These are phyloP conservation scores for Hibiscus tridactylites DNA, from an alignment of 345 rosid genomes.

Conservation along the genomic window DNA sequence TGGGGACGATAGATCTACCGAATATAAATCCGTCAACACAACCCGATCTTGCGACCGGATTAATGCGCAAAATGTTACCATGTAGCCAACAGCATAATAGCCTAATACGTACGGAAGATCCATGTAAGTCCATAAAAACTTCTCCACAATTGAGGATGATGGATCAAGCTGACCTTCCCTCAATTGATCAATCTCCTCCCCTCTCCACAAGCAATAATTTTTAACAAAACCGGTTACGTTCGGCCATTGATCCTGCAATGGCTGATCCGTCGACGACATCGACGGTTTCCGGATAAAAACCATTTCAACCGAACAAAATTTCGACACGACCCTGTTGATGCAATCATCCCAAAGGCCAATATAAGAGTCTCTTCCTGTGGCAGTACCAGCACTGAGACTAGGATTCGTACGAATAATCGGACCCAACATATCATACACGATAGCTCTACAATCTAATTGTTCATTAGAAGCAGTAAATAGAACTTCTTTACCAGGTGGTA, in stretches of 20 bases:
- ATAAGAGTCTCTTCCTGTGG: conserved; percentile 66
- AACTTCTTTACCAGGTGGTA: conserved; percentile 76
- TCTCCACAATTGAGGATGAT: conserved; percentile 54
- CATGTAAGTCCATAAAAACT: conserved; percentile 74
- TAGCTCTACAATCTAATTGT: conserved; percentile 58
- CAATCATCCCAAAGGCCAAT: conserved; percentile 89
- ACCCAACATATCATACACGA: conserved; percentile 53
- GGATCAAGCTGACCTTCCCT: conserved; percentile 64
- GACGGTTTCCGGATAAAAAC: conserved; percentile 47
- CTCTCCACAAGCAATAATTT: conserved; percentile 86
- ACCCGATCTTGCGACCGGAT: conserved; percentile 60
- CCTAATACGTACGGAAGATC: conserved; percentile 87
- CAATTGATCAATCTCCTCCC: conserved; percentile 64
- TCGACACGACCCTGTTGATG: conserved; percentile 64
- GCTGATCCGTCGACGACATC: neutral
- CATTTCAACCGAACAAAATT: conserved; percentile 58
- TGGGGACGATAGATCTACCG: conserved; percentile 55
- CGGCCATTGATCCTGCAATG: conserved; percentile 83
- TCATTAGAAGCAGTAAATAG: conserved; percentile 63
- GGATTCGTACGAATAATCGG: conserved; percentile 54
- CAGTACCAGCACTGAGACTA: conserved; percentile 29
- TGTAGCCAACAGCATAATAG: conserved; percentile 67
- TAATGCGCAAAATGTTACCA: conserved; percentile 74
- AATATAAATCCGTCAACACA: conserved; percentile 60
- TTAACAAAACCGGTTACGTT: conserved; percentile 70